Conservation (phyloP, 108 stramenopile genomes). For the Skeletonema marinoi region DNA sequence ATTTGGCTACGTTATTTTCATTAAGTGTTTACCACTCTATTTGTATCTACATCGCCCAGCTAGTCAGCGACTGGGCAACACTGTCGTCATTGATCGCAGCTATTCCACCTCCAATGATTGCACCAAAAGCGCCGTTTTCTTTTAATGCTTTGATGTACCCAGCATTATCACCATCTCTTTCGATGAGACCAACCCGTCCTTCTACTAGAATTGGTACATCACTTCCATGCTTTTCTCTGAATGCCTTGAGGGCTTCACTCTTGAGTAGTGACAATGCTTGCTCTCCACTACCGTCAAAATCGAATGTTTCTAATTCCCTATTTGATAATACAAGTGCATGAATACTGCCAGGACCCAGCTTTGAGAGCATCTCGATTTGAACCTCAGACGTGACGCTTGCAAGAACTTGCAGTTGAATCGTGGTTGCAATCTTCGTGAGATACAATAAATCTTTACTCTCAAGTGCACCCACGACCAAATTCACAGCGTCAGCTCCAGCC, state of each 20-base stretch:
- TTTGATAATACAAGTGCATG: conserved; percentile 73
- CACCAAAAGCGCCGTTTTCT: conserved; percentile 74
- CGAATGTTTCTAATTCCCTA: conserved; percentile 78
- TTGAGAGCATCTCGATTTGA: conserved; percentile 57
- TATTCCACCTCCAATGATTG: conserved; percentile 77
- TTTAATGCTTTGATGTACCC: conserved; percentile 63
- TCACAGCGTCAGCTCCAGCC: conserved; percentile 89
- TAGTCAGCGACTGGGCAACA: conserved; percentile 10
- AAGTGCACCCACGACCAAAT: conserved; percentile 72
- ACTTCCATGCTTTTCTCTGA: conserved; percentile 56
- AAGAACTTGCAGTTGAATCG: conserved; percentile 66
- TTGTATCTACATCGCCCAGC: no score
- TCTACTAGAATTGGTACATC: conserved; percentile 72
- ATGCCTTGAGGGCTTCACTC: conserved; percentile 63
- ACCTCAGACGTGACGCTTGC: conserved; percentile 67
- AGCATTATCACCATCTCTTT: conserved; percentile 21
- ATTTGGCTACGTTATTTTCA: no score
- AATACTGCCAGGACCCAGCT: conserved; percentile 51
- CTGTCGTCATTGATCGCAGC: conserved; percentile 37
- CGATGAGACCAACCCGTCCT: conserved; percentile 76
- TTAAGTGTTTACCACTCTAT: no score
- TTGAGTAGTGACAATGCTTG: conserved; percentile 70
- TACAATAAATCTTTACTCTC: conserved; percentile 78
- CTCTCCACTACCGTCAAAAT: conserved; percentile 69
- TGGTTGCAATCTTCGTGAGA: conserved; percentile 80